phyloP scores from a whole-genome alignment of 495 filamentous ascomycete species.

The Penicillium waksmanii region DNA sequence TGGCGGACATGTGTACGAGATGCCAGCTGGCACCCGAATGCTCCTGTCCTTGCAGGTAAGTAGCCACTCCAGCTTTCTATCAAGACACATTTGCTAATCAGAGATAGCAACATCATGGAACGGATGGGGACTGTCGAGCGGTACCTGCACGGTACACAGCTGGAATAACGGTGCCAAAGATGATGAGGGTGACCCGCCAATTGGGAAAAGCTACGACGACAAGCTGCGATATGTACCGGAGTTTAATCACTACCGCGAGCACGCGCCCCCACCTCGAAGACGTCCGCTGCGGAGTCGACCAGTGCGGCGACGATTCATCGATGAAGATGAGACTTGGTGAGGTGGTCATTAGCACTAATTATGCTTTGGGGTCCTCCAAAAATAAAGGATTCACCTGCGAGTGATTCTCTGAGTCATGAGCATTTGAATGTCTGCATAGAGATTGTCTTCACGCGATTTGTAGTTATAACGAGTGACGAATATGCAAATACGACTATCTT shows the following conservation, averaged over 20 bases:
- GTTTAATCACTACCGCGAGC: slow-evolving; percentile 34
- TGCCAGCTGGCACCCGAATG: slow-evolving; percentile 92
- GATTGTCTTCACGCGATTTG: background rate
- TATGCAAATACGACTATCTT: background rate
- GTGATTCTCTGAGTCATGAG: too few species aligned
- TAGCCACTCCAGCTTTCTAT: background rate
- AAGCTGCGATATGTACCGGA: slow-evolving; percentile 35
- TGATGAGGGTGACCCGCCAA: slow-evolving; percentile 68
- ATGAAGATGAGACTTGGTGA: slow-evolving; percentile 26
- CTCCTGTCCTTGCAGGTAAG: slow-evolving; percentile 84
- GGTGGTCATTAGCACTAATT: background rate
- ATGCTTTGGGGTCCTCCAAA: background rate
- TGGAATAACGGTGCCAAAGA: slow-evolving; percentile 67
- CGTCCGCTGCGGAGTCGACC: slow-evolving; percentile 28
- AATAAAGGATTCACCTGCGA: background rate
- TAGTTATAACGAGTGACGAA: slow-evolving; percentile 6
- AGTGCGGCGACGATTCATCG: slow-evolving; percentile 22
- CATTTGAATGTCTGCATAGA: background rate
- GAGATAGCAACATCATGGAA: slow-evolving; percentile 76
- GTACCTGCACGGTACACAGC: slow-evolving; percentile 75
- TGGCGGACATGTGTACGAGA: slow-evolving; percentile 90
- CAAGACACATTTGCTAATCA: background rate
- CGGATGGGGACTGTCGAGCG: slow-evolving; percentile 66
- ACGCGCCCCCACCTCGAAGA: slow-evolving; percentile 18
- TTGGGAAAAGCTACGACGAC: slow-evolving; percentile 66